These are phyloP conservation scores for Cylindricascospora bacillispora DNA, from an alignment of 1,139 yeast species.

Conservation along the genomic window DNA sequence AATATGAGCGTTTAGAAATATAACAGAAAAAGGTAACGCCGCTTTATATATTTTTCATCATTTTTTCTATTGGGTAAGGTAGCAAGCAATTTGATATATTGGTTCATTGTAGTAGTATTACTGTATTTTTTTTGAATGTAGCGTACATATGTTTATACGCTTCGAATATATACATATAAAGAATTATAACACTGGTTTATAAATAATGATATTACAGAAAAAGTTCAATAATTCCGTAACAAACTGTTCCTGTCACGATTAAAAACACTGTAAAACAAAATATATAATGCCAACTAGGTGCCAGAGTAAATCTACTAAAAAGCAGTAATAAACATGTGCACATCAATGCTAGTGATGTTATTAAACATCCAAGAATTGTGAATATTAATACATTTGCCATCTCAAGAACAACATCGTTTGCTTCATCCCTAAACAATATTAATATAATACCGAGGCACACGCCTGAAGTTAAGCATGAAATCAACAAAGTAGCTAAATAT, in stretches of 20 bases:
- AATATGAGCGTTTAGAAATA: conserved; percentile 1
- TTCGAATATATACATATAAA: too few relatives aligned
- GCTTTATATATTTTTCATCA: too few relatives aligned
- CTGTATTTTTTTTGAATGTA: too few relatives aligned
- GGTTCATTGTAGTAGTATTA: too few relatives aligned
- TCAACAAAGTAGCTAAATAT: conserved; percentile 31
- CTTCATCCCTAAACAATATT: conserved; percentile 25
- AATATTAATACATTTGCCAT: conserved; percentile 11
- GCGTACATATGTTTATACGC: too few relatives aligned
- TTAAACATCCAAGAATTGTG: conserved; percentile 19
- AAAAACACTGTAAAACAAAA: conserved; percentile 28
- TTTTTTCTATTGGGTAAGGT: too few relatives aligned
- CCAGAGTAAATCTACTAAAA: conserved; percentile 28
- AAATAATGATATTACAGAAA: conserved; percentile 11
- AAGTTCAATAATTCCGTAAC: conserved; percentile 32
- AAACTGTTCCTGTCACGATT: conserved; percentile 32
- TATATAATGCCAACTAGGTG: conserved; percentile 33
- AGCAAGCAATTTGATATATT: too few relatives aligned
- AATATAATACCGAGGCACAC: conserved; percentile 35
- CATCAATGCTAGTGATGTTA: conserved; percentile 28
- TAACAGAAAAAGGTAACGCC: too few relatives aligned
- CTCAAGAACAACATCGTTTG: conserved; percentile 17
- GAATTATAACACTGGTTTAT: too few relatives aligned
- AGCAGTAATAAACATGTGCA: conserved; percentile 30
- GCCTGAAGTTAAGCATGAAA: conserved; percentile 35